Percentiles rank a stretch among this genome's conserved stretches.
These are phyloP conservation scores for Chrysanthemum makinoi DNA, from an alignment of 129 eudicot genomes.

Conservation along the genomic window DNA sequence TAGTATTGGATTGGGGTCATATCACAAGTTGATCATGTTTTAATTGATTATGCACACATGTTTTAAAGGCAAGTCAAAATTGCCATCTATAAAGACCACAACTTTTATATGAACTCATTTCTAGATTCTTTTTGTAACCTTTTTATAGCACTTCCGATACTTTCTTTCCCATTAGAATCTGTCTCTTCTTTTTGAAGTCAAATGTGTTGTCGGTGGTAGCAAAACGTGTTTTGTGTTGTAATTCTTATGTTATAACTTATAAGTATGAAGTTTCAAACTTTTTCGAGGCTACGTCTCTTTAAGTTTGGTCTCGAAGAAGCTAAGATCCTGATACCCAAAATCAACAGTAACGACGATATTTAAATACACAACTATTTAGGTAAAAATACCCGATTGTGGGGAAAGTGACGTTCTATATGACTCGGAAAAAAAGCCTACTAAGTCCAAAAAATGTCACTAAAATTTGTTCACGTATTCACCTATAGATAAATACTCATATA, in stretches of 20 bases:
- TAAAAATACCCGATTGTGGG: no score
- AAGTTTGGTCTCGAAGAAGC: no score
- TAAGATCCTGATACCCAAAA: no score
- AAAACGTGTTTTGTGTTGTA: conserved; percentile 15
- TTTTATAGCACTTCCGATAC: neutral
- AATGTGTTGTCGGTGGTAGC: neutral
- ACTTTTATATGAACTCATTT: conserved; percentile 17
- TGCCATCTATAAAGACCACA: conserved; percentile 23
- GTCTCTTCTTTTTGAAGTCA: conserved; percentile 24
- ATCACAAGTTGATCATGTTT: conserved; percentile 22
- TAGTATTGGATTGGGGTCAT: conserved; percentile 2
- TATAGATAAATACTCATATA: no score
- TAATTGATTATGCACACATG: conserved; percentile 23
- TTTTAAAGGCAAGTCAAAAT: conserved; percentile 18
- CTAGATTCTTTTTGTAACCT: conserved; percentile 8
- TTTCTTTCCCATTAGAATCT: conserved; percentile 23
- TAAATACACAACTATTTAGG: no score
- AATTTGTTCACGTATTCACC: no score
- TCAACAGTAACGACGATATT: no score
- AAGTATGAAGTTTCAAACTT: no score
- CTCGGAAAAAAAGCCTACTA: no score
- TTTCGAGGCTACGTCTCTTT: no score
- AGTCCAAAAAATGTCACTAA: no score
- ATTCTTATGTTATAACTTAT: neutral
- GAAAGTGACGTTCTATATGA: no score